A percentile compares a stretch with the other conserved stretches of the same genome.
phyloP scores from a whole-genome alignment of 2,329 filamentous ascomycete genomes.

The Ceratocystis papillata region DNA sequence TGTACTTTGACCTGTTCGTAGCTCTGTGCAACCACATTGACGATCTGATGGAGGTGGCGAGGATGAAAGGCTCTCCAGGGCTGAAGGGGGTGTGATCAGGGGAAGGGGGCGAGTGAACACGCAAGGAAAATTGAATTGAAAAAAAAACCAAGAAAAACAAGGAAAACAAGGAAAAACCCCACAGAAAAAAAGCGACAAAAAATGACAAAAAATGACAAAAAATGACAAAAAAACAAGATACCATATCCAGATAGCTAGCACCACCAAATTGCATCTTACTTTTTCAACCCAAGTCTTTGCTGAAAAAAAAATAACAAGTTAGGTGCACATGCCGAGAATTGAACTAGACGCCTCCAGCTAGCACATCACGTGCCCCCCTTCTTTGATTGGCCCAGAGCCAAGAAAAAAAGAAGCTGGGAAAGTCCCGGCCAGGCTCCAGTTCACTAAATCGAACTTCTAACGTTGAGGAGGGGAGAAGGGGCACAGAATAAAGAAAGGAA shows the following conservation, averaged over 20 bases:
- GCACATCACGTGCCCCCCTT: neutral
- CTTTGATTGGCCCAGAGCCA: neutral
- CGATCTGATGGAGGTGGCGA: conserved; percentile 81
- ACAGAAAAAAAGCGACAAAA: neutral
- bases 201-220: neutral
- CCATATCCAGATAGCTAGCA: neutral
- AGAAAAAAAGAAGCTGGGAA: neutral
- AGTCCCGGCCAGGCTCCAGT: neutral
- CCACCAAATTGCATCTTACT: neutral
- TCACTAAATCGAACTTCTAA: neutral
- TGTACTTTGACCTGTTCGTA: conserved; percentile 98
- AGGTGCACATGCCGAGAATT: neutral
- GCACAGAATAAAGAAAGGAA: neutral
- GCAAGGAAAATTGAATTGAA: neutral
- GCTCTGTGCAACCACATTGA: conserved; percentile 97
- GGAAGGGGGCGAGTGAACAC: neutral
- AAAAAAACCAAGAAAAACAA: neutral
- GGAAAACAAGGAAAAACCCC: neutral
- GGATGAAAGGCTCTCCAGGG: conserved; percentile 46
- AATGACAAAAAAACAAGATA: neutral
- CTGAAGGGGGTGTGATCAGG: conserved; percentile 38
- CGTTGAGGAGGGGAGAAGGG: neutral
- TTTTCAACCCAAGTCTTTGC: neutral
- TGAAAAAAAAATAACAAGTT: neutral
- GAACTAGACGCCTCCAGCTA: neutral